Conservation (phyloP, 805 yeast genomes). For the Wickerhamomyces chambardii region DNA sequence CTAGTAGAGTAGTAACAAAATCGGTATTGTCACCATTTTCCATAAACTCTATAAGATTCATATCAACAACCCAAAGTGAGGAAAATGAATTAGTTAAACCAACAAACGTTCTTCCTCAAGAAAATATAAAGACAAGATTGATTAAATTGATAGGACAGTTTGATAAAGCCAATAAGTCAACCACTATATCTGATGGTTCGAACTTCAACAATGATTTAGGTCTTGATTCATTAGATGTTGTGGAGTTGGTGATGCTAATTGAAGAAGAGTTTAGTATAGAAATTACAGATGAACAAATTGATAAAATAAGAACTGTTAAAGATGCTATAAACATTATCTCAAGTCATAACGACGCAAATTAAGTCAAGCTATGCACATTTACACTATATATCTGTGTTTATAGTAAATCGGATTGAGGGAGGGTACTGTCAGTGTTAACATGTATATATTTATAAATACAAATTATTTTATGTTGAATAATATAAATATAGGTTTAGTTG, state of each 20-base stretch:
- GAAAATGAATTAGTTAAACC: no score
- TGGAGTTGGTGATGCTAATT: slow-evolving; percentile 65
- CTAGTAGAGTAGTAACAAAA: no score
- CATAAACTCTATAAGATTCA: background rate
- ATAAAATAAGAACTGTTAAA: slow-evolving; percentile 77
- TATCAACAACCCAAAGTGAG: no score
- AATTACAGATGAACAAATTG: slow-evolving; percentile 78
- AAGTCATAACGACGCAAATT: slow-evolving; percentile 32
- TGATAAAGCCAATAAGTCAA: slow-evolving; percentile 37
- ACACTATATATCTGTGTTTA: no score
- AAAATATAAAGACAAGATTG: background rate
- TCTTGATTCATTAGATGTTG: slow-evolving; percentile 63
- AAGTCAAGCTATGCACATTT: no score
- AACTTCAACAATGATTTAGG: slow-evolving; percentile 60
- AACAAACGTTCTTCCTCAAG: background rate
- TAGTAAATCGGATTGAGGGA: no score
- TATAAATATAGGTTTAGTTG: no score
- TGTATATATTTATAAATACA: no score
- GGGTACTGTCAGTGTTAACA: no score
- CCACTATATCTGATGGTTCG: slow-evolving; percentile 27
- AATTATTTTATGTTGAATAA: no score
- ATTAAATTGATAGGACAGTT: slow-evolving; percentile 34
- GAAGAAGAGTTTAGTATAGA: slow-evolving; percentile 60
- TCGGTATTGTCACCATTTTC: no score
- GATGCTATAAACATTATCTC: slow-evolving; percentile 77